These are phyloP conservation scores for Glycine soja DNA, from an alignment of 306 rosid species.

Conservation along the genomic window DNA sequence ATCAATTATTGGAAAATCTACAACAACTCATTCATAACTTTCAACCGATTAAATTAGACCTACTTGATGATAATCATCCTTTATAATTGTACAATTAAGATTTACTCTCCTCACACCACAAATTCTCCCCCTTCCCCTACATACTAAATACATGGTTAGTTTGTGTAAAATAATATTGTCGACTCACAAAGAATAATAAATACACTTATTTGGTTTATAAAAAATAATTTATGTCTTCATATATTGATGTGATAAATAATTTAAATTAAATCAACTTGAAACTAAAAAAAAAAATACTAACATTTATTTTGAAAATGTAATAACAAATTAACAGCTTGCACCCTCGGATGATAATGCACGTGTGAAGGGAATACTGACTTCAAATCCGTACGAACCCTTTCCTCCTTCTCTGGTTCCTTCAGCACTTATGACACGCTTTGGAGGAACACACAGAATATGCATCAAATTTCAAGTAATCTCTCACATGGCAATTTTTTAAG, in stretches of 20 bases:
- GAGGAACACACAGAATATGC: conserved; percentile 44
- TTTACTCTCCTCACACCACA: no score
- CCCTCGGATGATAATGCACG: conserved; percentile 44
- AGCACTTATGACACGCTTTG: conserved; percentile 38
- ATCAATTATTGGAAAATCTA: no score
- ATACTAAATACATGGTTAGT: no score
- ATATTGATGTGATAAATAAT: neutral
- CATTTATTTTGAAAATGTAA: neutral
- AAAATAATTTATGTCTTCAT: neutral
- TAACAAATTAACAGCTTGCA: neutral
- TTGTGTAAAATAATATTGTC: no score
- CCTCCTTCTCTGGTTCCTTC: conserved; percentile 44
- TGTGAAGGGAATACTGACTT: conserved; percentile 57
- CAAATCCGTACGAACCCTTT: conserved; percentile 57
- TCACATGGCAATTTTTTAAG: conserved; percentile 5
- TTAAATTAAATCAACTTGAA: neutral
- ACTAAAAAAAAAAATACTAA: neutral
- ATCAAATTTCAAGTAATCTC: conserved; percentile 50
- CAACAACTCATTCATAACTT: no score
- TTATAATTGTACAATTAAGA: no score
- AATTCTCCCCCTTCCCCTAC: no score
- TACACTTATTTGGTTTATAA: no score
- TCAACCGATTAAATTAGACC: no score
- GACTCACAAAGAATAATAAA: no score
- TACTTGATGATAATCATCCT: no score